Evolutionary conservation across 495 filamentous ascomycete species (phyloP), one percentile per base, ranked within the genome.

Genomic region (Hypoxylon lenormandii): DNA sequence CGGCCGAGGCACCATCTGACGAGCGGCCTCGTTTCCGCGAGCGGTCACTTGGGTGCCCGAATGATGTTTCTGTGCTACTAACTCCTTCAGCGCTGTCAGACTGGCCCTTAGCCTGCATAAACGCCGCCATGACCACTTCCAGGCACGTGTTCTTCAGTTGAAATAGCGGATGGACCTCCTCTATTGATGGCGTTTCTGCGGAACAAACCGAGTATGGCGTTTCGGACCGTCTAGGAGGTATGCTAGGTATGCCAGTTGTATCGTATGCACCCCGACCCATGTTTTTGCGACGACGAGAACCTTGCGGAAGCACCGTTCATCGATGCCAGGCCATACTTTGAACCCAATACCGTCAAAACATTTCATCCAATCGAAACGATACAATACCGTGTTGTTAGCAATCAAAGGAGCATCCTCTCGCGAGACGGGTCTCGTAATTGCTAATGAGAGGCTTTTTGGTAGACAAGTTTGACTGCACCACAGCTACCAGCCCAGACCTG

Each of bases 241-340:
- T n/a, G n/a, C 30, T 33, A 1, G 30, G 4, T 33, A 5, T 48
- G 16, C 59, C 64, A 3, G 69, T 64, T 60, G 53, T 72, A 13
- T 72, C 69, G 19, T 72, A 72, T 56, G 59, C 69, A 55, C 53
- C 59, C n/a, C 69, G 37, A 12, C 64, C 64, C 69, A 72, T 72
- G 50, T 59, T 72, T 72, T 64, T 60, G 30, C 19, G 46, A 67
- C 47, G 46, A 49, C 42, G 28, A 53, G 28, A 22, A n/a, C 23
- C 18, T 59, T 57, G 52, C 51, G 16, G 12, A 42, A 36, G 22
- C 40, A 11, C 49, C 30, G 11, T 23, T 47, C 49, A 19, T 54
- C 8, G 23, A 57, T 36, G 57, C 21, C 40, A 48, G 11, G 53
- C 52, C 57, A 71, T 71, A 45, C 6, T 48, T 58, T 22, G n/a